phyloP scores from a whole-genome alignment of 2,329 filamentous ascomycete species.

The Penicillium sp. region DNA sequence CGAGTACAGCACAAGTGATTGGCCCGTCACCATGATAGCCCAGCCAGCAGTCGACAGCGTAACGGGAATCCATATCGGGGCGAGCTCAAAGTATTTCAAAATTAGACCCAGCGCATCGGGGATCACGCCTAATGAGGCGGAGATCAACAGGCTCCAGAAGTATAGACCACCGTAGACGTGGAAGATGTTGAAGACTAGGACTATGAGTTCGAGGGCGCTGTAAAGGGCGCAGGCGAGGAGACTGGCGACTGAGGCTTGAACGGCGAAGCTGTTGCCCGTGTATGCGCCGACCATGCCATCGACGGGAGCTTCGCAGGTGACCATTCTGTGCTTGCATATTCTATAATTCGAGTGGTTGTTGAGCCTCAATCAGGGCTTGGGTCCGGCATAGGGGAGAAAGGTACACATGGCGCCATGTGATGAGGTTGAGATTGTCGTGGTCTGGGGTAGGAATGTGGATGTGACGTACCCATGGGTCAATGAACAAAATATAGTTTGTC shows the following conservation, averaged over 20 bases:
- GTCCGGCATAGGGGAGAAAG: background rate
- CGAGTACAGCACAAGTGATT: constrained; percentile 16
- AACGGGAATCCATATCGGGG: constrained; percentile 12
- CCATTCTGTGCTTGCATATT: constrained; percentile 3
- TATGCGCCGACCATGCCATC: constrained; percentile 15
- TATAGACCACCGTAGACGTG: constrained; percentile 10
- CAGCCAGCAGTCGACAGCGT: constrained; percentile 11
- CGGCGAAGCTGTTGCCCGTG: constrained; percentile 13
- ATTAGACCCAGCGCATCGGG: constrained; percentile 8
- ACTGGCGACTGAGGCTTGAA: constrained; percentile 11
- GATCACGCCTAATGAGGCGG: constrained; percentile 6
- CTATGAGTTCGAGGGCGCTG: constrained; percentile 11
- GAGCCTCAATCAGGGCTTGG: background rate
- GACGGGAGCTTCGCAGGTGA: constrained; percentile 10
- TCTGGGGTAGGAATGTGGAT: background rate
- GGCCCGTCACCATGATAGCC: constrained; percentile 11
- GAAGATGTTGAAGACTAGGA: constrained; percentile 11
- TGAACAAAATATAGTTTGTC: background rate
- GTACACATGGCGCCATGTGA: background rate
- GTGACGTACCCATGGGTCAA: background rate
- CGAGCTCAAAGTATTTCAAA: constrained; percentile 15
- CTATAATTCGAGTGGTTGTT: background rate
- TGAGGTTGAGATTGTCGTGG: background rate
- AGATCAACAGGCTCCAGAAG: constrained; percentile 13
- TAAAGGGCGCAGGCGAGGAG: constrained; percentile 13